Base-by-base conservation (phyloP, 495 filamentous ascomycete species). In the Hypoxylon cercidicola region DNA sequence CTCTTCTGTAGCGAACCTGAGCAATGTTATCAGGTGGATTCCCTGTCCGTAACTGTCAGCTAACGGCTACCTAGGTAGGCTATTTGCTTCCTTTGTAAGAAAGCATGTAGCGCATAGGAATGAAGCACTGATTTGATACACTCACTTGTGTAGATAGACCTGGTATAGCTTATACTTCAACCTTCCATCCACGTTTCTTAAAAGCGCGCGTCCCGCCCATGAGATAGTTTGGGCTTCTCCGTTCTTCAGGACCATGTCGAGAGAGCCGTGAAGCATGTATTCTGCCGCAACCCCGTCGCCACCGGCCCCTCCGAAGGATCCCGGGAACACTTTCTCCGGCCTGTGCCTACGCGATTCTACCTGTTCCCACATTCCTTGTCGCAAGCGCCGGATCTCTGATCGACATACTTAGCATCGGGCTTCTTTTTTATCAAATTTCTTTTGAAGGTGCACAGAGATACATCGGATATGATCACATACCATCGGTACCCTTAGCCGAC, bases 181-280 rank as follows among this genome's bases (percentile, higher is more conserved):
- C 9, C 46, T 49, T n/a, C 44, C 57, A 49, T 60, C 23, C 9
- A 44, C 62, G 7, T 68, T 68, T 28, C 28, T 56, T 47, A 75
- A 37, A 20, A 62, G 21, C 28, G 66, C 71, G 34, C 54, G 66
- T 15, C 62, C 73, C 44, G 71, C 69, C 73, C 73, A 75, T 23
- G 55, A 28, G 13, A 56, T 18, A 12, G 23, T 41, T 7, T 20
- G 21, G 44, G 39, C 5, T 20, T 64, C 60, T 1, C 66, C 71
- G 7, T 45, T 54, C 55, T 67, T 69, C 45, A 32, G 43, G 2
- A 49, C 49, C 15, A 72, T 62, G 15, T 61, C 58, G 1, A 75
- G 68, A 1, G 55, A 57, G 7, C 78, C 78, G 30, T 67, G 57
- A 0, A 79, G 34, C 75, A 77, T 79, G 21, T 73, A 71, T 62